Conservation (phyloP, 1,284 basidiomycete genomes). For the Trichosporon coremiiforme region DNA sequence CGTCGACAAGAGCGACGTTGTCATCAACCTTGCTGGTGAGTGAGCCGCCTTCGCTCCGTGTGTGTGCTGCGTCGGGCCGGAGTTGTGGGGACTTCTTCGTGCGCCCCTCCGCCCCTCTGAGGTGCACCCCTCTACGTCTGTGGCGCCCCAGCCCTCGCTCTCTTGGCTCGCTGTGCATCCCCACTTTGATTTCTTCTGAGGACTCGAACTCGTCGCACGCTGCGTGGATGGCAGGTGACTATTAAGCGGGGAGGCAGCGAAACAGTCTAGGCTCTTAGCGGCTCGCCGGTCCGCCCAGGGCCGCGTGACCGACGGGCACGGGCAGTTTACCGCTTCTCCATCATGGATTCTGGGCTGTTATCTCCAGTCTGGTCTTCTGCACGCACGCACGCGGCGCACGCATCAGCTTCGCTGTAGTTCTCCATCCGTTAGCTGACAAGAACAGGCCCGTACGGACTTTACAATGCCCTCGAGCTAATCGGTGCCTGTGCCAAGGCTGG, state of each 20-base stretch:
- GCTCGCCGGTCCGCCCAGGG: not conserved
- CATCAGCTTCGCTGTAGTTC: no score
- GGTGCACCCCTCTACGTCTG: not conserved
- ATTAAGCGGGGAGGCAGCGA: not conserved
- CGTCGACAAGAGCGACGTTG: constrained; percentile 40
- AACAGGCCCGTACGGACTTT: constrained; percentile 44
- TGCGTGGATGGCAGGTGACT: not conserved
- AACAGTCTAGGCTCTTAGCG: not conserved
- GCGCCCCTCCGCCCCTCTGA: not conserved
- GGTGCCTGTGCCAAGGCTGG: constrained; percentile 62
- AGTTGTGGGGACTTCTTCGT: not conserved
- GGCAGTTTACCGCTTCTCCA: not conserved
- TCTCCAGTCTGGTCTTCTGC: no score
- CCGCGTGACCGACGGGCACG: constrained; percentile 11
- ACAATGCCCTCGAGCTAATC: constrained; percentile 46
- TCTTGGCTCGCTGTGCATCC: not conserved
- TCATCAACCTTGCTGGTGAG: constrained; percentile 50
- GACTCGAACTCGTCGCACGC: no score
- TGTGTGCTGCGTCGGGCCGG: not conserved
- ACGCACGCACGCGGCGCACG: no score
- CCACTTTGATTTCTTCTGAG: not conserved
- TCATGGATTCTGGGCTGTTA: no score
- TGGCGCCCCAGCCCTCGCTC: not conserved
- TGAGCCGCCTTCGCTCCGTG: not conserved
- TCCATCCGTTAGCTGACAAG: not conserved